Evolutionary conservation across 352 stramenopile genomes (phyloP).

Genomic region (Pythium phragmitis): DNA sequence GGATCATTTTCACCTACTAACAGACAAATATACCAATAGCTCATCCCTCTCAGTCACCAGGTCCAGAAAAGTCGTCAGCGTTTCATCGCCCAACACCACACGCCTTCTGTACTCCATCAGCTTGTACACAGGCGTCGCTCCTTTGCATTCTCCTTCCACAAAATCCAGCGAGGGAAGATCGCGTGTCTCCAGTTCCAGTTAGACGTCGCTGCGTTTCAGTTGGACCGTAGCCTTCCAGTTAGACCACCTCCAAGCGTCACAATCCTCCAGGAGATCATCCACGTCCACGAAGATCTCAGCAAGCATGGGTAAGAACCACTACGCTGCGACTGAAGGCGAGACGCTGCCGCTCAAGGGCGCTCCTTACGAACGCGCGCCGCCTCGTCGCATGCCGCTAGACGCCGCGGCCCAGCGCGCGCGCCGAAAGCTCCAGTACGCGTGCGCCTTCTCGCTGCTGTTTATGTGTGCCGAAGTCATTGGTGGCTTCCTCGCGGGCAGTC

Average conservation of each 20-base stretch:
- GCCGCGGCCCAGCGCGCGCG: conserved; percentile 51
- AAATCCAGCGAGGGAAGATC: not conserved
- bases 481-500: conserved; percentile 90
- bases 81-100: not conserved
- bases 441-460: conserved; percentile 90
- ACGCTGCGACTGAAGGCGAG: conserved; percentile 48
- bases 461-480: conserved; percentile 95
- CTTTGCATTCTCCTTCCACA: not conserved
- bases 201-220: not conserved
- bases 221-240: conserved; percentile 1
- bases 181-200: not conserved
- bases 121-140: not conserved
- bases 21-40: not conserved
- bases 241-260: conserved; percentile 3
- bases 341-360: conserved; percentile 51
- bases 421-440: conserved; percentile 70
- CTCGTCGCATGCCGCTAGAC: conserved; percentile 58
- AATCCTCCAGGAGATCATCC: not conserved
- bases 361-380: conserved; percentile 21
- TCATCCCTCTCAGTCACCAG: not conserved
- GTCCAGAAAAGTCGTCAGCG: not conserved
- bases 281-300: not conserved
- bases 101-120: not conserved
- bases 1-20: not conserved
- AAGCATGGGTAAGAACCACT: conserved; percentile 36